Base-by-base conservation (phyloP, 441 rosid species). In the Mallotus repandus region DNA sequence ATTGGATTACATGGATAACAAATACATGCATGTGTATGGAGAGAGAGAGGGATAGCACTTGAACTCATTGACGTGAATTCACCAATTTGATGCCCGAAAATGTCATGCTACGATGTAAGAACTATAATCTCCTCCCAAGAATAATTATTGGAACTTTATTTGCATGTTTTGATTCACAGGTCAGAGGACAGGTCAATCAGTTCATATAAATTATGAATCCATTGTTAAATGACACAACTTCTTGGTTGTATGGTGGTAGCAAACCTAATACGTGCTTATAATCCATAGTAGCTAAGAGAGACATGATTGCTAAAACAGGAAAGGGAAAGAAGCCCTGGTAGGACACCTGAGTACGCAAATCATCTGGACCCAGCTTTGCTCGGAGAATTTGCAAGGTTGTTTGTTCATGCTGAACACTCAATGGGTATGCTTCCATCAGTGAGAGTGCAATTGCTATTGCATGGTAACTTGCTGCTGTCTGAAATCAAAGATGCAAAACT, bases 401-500 rank as follows among this genome's bases (percentile, higher is more conserved):
- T 74, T 86, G 91, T 83, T 88, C 92, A 64, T 90, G 92, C 74
- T 88, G 93, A 71, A 89, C 89, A 21, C 95, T 89, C 72, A 86
- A 77, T 21, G 95, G 88, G 67, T 86, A 88, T 60, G 93, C 91
- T 79, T 88, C 96, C 96, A 88, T 88, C 83, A 87, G 77, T 13
- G 90, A 88, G 73, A 90, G 91, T 18, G 96, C 96, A 76, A 90
- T 88, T 68, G 96, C 96, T 77, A 88, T 88, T 21, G 96, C 93
- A 81, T 90, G 96, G 80, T 87, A 90, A 75, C 93, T 87, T 46
- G 91, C 91, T 64, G 96, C 91, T 14, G 93, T 89, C 91, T 90
- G 90, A n/a, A 25, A 77, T 45, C 68, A 67, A 73, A 59, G n/a
- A 64, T 68, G 15, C 35, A 49, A 56, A 83, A 52, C 53, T 49